phyloP scores from a whole-genome alignment of 495 filamentous ascomycete genomes.

The Penicillium cataractarum region DNA sequence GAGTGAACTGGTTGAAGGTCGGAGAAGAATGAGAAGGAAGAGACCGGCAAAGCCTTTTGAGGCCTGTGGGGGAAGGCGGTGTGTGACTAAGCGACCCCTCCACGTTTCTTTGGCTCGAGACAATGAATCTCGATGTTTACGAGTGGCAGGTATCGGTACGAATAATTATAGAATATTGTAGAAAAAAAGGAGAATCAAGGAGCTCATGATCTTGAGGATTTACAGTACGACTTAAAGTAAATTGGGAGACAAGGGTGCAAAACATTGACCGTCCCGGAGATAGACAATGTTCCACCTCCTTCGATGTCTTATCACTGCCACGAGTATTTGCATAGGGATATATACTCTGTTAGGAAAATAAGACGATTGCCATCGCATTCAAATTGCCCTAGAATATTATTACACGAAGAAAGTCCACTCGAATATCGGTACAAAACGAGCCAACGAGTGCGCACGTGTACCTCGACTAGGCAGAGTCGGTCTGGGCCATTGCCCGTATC shows the following conservation, averaged over 20 bases:
- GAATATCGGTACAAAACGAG: slow-evolving; percentile 24
- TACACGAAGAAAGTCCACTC: slow-evolving; percentile 11
- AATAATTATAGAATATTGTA: neutral
- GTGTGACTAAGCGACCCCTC: slow-evolving; percentile 31
- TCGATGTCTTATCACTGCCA: neutral
- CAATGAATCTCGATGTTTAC: neutral
- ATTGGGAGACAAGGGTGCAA: neutral
- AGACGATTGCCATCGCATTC: neutral
- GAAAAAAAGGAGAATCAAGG: neutral
- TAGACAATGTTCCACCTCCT: neutral
- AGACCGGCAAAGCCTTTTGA: slow-evolving; percentile 48
- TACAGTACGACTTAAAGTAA: neutral
- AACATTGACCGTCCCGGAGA: neutral
- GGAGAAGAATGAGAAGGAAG: slow-evolving; percentile 35
- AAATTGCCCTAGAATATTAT: slow-evolving; percentile 4
- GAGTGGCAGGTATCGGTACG: neutral
- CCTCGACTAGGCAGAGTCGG: neutral
- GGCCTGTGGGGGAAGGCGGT: slow-evolving; percentile 48
- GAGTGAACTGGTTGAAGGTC: slow-evolving; percentile 24
- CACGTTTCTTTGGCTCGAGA: slow-evolving; percentile 1
- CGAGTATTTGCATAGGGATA: neutral
- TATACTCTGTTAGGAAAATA: neutral
- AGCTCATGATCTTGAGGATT: neutral
- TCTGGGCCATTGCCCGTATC: neutral
- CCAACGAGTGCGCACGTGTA: neutral